phyloP scores from a whole-genome alignment of 2,329 filamentous ascomycete species.

The Botryotinia convoluta region DNA sequence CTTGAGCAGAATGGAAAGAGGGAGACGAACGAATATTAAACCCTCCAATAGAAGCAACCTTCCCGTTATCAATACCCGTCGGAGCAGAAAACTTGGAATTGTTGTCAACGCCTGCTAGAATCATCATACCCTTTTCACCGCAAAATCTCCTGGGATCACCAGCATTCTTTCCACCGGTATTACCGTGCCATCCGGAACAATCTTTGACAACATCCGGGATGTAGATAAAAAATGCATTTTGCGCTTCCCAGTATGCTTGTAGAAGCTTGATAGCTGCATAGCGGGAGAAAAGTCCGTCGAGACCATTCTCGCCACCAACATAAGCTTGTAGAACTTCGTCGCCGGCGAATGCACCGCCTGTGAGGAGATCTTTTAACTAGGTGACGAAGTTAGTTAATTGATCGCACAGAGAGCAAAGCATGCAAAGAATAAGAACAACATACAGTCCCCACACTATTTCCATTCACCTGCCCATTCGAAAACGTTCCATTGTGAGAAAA shows the following conservation, averaged over 20 bases:
- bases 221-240: conserved; percentile 8
- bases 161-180: background rate
- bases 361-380: background rate
- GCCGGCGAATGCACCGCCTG: background rate
- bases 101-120: background rate
- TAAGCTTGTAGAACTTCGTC: background rate
- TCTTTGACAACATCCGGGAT: background rate
- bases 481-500: background rate
- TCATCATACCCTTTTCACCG: conserved; percentile 1
- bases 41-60: background rate
- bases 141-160: background rate
- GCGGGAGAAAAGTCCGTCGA: background rate
- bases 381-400: background rate
- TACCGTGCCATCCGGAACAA: background rate
- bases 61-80: background rate
- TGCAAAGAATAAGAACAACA: background rate
- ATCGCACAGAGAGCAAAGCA: too few species aligned
- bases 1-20: background rate
- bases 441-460: background rate
- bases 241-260: background rate
- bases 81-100: background rate
- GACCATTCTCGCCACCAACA: background rate
- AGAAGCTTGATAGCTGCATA: background rate
- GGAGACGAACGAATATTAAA: background rate
- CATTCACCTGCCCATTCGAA: background rate